Evolutionary conservation across 176 grass and related monocot genomes (phyloP), one percentile per base, ranked within the genome.

Genomic region (Thalia dealbata): DNA sequence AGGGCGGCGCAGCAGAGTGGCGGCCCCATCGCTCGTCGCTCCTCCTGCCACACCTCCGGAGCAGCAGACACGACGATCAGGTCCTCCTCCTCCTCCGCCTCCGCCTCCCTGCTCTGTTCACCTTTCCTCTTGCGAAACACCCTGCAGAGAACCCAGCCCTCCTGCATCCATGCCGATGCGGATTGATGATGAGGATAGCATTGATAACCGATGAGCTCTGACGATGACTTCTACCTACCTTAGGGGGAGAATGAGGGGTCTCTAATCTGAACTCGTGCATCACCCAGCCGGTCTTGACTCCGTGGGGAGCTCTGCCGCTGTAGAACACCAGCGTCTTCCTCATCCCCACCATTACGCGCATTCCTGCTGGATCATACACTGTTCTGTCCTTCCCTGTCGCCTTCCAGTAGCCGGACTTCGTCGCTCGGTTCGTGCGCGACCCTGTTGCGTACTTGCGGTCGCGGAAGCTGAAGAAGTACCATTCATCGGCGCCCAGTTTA

Each of bases 81-180:
- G 18, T 74, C 72, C 25, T 58, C 10, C 64, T 42, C 29, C 41
- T 38, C 32, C 4, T 38, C n/a, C n/a, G n/a, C n/a, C n/a, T n/a
- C n/a, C n/a, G n/a, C n/a, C n/a, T 38, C 32, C 32, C 32, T 38
- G 32, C 15, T 27, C n/a, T n/a, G n/a, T 10, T 50, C 48, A 45
- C 48, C 44, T 61, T 60, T 45, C 72, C 41, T 74, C 30, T 61
- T 74, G 28, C 61, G 30, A 23, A 74, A 74, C 21, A 74, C 72
- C 61, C 72, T 74, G 22, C 72, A 74, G 11, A 74, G 55, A 30
- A 74, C 72, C 72, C 72, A 74, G 32, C 61, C 72, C 52, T 74
- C 72, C 72, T 74, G 32, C 22, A n/a, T n/a, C n/a, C n/a, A n/a
- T n/a, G n/a, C n/a, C n/a, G n/a, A n/a, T n/a, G n/a, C n/a, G n/a